Conservation (phyloP, 2,329 filamentous ascomycete genomes). For the Nigrograna mackinnonii region DNA sequence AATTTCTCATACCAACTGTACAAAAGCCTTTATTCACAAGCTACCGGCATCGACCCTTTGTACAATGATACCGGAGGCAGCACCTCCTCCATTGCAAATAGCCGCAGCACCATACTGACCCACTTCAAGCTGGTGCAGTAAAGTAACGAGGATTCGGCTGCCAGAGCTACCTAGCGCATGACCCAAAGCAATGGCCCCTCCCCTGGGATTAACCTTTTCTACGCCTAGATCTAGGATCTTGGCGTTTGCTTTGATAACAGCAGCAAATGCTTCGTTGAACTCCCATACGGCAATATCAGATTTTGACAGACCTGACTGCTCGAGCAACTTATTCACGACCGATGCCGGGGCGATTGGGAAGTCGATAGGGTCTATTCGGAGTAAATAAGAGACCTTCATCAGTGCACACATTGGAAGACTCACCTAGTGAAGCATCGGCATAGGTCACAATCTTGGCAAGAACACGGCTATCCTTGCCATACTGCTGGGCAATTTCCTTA, state of each 20-base stretch:
- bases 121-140: conserved; percentile 87
- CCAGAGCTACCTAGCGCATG: conserved; percentile 94
- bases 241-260: conserved; percentile 91
- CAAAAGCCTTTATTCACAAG: conserved; percentile 19
- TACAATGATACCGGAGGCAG: conserved; percentile 87
- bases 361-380: conserved; percentile 71
- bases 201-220: conserved; percentile 82
- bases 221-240: conserved; percentile 84
- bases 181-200: conserved; percentile 88
- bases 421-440: conserved; percentile 79
- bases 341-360: conserved; percentile 93
- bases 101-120: conserved; percentile 95
- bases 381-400: neutral
- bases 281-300: conserved; percentile 95
- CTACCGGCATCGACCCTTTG: conserved; percentile 63
- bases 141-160: conserved; percentile 83
- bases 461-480: conserved; percentile 75
- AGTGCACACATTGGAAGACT: conserved; percentile 8
- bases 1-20: too few relatives aligned
- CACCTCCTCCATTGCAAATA: conserved; percentile 96
- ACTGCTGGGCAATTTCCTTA: conserved; percentile 78
- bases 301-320: conserved; percentile 86
- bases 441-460: conserved; percentile 84
- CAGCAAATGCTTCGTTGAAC: conserved; percentile 97
- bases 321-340: conserved; percentile 86